Evolutionary conservation across 352 stramenopile species (phyloP), one percentile per base, ranked within the genome.

Genomic region (Phytophthora pini): DNA sequence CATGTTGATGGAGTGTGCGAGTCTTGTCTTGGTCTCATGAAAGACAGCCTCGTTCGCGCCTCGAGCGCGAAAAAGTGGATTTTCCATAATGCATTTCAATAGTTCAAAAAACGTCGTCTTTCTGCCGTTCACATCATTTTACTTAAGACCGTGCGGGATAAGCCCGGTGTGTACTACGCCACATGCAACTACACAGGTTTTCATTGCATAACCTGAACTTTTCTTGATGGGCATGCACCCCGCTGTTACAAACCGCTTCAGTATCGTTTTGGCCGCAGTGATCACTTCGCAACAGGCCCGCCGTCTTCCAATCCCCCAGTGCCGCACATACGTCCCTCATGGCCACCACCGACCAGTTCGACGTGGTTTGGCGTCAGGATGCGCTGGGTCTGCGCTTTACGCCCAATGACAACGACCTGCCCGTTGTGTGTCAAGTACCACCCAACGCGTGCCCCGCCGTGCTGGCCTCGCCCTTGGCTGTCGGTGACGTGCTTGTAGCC

Each of bases 401-500:
- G 55, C 84, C 82, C 50, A 87, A 89, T 50, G 79, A 88, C 40
- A 74, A 70, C 41, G 80, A 89, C 58, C 55, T 77, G 32, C 77
- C 84, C 2, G 81, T 93, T n/a, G 70, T 93, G n/a, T 92, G 82
- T 51, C 78, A 90, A 73, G 71, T 92, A 55, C 81, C 80, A 8
- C 52, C 60, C 27, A 80, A 57, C 54, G 72, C 76, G 8, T 85
- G 69, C 31, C 63, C 82, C n/a, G 58, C 71, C 11, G 72, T 93
- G 45, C 61, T 84, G 32, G 71, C 74, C 48, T 88, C 80, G 7
- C 72, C 65, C 8, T 61, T 84, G 13, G 76, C 75, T 0, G 80
- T 93, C 7, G 82, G 84, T 7, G 84, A 93, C 62, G 61, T 92
- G 20, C 78, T 93, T 10, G 61, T 89, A 11, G 79, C 75, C 38